Evolutionary conservation across 352 stramenopile species (phyloP), one percentile per base, ranked within the genome.

Genomic region (Pythium periplocum): DNA sequence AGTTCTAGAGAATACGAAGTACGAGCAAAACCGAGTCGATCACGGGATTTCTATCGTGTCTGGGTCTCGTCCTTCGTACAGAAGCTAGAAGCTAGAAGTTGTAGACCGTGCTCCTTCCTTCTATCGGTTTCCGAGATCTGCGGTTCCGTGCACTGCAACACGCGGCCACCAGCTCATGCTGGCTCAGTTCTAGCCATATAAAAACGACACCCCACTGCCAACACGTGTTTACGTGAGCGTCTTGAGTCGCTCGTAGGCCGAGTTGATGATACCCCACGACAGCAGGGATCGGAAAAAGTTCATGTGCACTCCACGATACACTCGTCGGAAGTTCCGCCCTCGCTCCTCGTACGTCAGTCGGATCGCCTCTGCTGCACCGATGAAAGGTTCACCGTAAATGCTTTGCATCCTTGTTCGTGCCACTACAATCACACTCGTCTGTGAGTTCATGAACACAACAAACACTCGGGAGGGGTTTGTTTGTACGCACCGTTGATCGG

Each of bases 181-280:
- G 6, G 26, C 43, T 32, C 26, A 10, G 11, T 42, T 42, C 12
- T 42, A 7, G 38, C 38, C 38, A 42, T 42, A 42, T 7, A 42
- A 7, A 42, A 42, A 12, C 38, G 38, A 26, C 17, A 26, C 12
- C 12, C 12, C 12, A 42, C 38, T 42, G 38, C 38, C 7, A 42
- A 12, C 4, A 51, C 33, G 34, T 26, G 46, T 41, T 73, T 60
- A 84, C 57, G 75, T 87, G 42, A 89, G 68, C 31, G 75, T 71
- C 67, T 90, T 95, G 43, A 94, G 75, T 57, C 86, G 86, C 62
- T 96, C 86, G 55, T 95, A 96, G 41, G 81, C 81, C 51, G 80
- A 91, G 61, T 96, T 96, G 57, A 96, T 92, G 51, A 96, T 96
- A 7, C 86, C 86, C 86, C 86, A 96, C 11, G 86, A 95, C 11